phyloP scores from a whole-genome alignment of 164 flowering plant genomes.

The Echeveria elegans region DNA sequence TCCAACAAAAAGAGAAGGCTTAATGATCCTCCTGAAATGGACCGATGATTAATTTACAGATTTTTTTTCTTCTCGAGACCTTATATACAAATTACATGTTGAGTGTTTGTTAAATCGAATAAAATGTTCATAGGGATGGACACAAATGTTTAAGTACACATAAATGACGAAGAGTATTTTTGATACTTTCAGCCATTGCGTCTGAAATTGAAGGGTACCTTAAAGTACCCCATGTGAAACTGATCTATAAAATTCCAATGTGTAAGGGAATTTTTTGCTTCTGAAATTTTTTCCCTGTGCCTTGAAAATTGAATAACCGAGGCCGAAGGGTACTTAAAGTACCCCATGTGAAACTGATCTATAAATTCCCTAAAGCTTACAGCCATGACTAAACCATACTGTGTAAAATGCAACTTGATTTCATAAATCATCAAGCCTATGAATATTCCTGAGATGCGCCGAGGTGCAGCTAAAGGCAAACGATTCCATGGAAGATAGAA shows the following conservation, averaged over 20 bases:
- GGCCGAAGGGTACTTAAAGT: not conserved
- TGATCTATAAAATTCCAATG: not conserved
- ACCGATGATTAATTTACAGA: constrained; percentile 12
- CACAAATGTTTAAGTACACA: not conserved
- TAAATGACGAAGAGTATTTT: not conserved
- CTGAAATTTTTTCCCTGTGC: not conserved
- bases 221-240: not conserved
- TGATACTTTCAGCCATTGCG: too few species aligned
- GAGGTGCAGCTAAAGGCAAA: not conserved
- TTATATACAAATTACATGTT: constrained; percentile 10
- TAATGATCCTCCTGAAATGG: constrained; percentile 27
- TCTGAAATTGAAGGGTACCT: not conserved
- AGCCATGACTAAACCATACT: not conserved
- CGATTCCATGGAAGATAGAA: not conserved
- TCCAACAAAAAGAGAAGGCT: constrained; percentile 55
- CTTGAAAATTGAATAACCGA: not conserved
- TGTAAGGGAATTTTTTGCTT: not conserved
- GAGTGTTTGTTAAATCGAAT: not conserved
- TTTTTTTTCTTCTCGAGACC: constrained; percentile 11
- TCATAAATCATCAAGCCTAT: not conserved
- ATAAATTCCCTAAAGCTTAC: not conserved
- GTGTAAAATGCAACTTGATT: not conserved
- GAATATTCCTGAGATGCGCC: not conserved
- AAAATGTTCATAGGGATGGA: not conserved
- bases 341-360: not conserved